Base-by-base conservation (phyloP, 345 rosid species). In the Bruguiera parviflora region DNA sequence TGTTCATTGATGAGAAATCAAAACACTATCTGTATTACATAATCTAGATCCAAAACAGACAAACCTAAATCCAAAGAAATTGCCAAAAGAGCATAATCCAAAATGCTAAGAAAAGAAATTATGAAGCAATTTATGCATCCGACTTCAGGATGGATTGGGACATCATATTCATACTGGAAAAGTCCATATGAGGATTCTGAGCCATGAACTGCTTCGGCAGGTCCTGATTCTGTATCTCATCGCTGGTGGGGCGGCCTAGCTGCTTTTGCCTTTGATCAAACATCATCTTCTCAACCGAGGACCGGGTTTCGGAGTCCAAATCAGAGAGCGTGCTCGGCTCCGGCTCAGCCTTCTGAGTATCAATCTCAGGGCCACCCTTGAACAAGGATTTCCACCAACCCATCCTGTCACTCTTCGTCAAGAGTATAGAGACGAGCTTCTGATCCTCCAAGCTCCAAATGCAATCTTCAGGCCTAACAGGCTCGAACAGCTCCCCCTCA, bases 331-430 rank as follows among this genome's bases (percentile, higher is more conserved):
- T 64, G 65, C 75, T 80, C 0, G 67, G 27, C 67, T 76, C 73
- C 0, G 80, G 78, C 37, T 80, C 80, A 8, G 61, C 75, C 51
- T 79, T 79, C 58, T 65, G 80, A 1, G 70, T 63, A 51, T 76
- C 75, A 19, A 66, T 73, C 64, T 62, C 73, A 15, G 78, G 68
- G 4, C 71, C 78, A 20, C 73, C 78, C 53, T 62, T 76, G 16
- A 76, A 19, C 80, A 80, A 57, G 2, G 73, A 72, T 49, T 76
- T 80, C 78, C 80, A 73, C 80, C 80, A 76, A 18, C 57, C 49
- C 63, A 2, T 62, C 31, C 59, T 21, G 53, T 72, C 72, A 5
- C 53, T 4, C 32, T 80, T 80, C 0, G 83, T 80, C 75, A 76
- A 1, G 6, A 73, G 67, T 19, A 76, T 51, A 1, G 80, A 76